Conservation (phyloP, 2,329 filamentous ascomycete species). For the Cordyceps farinosa region DNA sequence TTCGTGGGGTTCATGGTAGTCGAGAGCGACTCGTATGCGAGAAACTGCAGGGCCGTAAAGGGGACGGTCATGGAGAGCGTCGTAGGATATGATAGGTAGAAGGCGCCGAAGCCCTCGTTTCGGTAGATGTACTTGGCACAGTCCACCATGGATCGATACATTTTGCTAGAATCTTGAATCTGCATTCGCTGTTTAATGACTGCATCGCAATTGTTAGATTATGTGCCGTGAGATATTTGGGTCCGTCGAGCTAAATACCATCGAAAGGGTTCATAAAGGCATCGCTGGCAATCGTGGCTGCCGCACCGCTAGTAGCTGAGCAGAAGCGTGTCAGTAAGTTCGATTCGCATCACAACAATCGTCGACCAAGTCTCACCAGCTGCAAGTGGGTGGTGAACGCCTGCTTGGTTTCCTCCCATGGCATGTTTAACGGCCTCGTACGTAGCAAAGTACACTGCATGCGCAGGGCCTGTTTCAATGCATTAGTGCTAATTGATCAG, state of each 20-base stretch:
- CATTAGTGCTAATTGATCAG: slow-evolving; percentile 21
- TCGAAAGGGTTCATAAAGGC: slow-evolving; percentile 99
- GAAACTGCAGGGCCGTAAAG: slow-evolving; percentile 94
- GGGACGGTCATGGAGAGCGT: slow-evolving; percentile 98
- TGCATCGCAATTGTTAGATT: slow-evolving; percentile 35
- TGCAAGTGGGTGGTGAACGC: slow-evolving; percentile 87
- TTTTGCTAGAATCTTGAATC: slow-evolving; percentile 83
- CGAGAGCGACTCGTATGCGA: slow-evolving; percentile 94
- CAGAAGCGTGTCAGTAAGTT: slow-evolving; percentile 7
- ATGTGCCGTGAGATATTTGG: neutral
- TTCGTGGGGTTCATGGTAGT: slow-evolving; percentile 86
- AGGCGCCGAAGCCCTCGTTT: slow-evolving; percentile 82
- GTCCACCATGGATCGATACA: slow-evolving; percentile 80
- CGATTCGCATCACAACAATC: neutral
- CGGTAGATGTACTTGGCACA: slow-evolving; percentile 86
- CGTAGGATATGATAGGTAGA: slow-evolving; percentile 98
- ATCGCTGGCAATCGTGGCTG: slow-evolving; percentile 94
- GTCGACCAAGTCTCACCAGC: slow-evolving; percentile 58
- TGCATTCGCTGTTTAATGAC: slow-evolving; percentile 99
- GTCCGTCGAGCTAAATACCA: slow-evolving; percentile 53
- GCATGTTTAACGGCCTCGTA: slow-evolving; percentile 97
- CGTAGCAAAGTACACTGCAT: slow-evolving; percentile 97
- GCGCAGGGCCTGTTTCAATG: slow-evolving; percentile 71
- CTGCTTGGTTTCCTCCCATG: slow-evolving; percentile 85
- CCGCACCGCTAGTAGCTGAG: slow-evolving; percentile 84